Evolutionary conservation across 2,329 filamentous ascomycete genomes (phyloP), one percentile per base, ranked within the genome.

Genomic region (Monosporascus cannonballus): DNA sequence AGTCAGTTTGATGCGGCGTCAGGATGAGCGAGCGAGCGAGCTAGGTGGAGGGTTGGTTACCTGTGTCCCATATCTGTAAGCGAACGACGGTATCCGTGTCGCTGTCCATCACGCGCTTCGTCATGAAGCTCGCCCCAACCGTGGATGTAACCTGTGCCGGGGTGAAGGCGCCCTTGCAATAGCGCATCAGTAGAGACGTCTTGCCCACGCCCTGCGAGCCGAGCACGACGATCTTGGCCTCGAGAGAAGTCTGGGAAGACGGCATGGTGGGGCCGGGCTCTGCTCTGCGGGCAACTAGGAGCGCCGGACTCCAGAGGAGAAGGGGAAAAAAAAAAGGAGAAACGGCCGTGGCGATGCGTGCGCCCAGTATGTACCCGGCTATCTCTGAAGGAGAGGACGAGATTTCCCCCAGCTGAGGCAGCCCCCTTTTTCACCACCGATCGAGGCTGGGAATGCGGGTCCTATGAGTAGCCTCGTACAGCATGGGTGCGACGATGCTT

Each of bases 51-150:
- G 46, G 37, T 20, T 45, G 61, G 64, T 54, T 68, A 83, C 80
- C 90, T 36, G 92, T 96, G 68, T 96, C 92, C 92, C 92, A 96
- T 61, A 96, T 95, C 67, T 96, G 92, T 38, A 96, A 77, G n/a
- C 92, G 84, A 37, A 96, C 90, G 24, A 89, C 79, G 1, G 90
- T 94, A 63, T 93, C 89, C 22, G 87, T 89, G 67, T 96, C 89
- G 56, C 83, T 84, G 71, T 96, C 92, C 60, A 89, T 78, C 55
- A 91, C 85, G 64, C 86, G 83, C 72, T 91, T 91, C 44, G 88
- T 88, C 67, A 90, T 77, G 70, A 91, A 91, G 66, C 84, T 89
- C 27, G 88, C 88, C 67, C 88, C 88, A 54, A 92, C 84, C n/a
- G 88, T 92, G 5, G 85, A 87, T 3, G 78, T 81, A 46, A 76